phyloP scores from a whole-genome alignment of 768 basidiomycete species.

The Leccinum barrowsii region DNA sequence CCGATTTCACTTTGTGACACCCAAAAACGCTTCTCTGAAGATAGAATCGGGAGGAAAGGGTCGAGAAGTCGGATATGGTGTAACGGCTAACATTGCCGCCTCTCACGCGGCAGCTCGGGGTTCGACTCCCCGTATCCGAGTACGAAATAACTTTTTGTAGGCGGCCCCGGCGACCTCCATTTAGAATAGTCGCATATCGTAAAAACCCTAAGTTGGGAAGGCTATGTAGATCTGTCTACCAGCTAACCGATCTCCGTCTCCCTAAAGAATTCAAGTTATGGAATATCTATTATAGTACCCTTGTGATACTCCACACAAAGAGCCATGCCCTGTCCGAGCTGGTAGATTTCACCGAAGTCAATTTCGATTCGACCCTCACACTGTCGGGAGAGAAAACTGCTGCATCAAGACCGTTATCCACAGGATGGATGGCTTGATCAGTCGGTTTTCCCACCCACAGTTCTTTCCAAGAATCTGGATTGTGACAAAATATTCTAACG shows the following conservation, averaged over 20 bases:
- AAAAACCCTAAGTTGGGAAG: no score
- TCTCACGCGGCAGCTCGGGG: constrained; percentile 49
- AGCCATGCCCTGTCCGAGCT: background rate
- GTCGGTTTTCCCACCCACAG: constrained; percentile 21
- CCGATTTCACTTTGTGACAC: background rate
- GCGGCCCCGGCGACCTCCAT: no score
- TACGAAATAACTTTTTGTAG: no score
- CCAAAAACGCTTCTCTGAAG: background rate
- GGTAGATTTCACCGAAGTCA: constrained; percentile 14
- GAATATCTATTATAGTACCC: background rate
- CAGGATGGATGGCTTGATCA: background rate
- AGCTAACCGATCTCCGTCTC: no score
- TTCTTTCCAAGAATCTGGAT: constrained; percentile 26
- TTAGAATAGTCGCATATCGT: no score
- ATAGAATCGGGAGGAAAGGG: background rate
- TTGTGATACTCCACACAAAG: constrained; percentile 22
- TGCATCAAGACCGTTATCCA: background rate
- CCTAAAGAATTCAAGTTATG: no score
- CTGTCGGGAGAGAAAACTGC: constrained; percentile 29
- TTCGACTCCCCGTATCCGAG: constrained; percentile 27
- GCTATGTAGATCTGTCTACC: no score
- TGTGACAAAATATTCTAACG: constrained; percentile 23
- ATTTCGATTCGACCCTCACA: constrained; percentile 28
- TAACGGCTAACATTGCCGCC: constrained; percentile 68
- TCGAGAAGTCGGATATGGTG: constrained; percentile 47